Conservation (phyloP, 441 rosid species). For the Croton laevigatus region DNA sequence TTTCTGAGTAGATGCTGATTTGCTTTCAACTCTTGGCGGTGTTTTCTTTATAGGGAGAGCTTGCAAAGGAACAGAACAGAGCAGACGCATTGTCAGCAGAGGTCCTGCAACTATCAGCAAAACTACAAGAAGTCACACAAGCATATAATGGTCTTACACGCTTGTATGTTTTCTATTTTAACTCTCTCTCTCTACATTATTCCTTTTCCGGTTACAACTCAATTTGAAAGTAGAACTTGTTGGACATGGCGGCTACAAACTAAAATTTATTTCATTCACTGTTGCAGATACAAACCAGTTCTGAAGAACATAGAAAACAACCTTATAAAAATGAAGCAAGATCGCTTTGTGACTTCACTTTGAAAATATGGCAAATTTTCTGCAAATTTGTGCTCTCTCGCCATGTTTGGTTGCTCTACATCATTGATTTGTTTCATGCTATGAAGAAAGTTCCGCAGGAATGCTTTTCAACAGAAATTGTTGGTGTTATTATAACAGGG, state of each 20-base stretch:
- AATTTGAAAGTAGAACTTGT: neutral
- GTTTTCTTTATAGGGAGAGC: conserved; percentile 51
- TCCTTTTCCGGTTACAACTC: neutral
- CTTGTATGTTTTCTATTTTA: conserved; percentile 42
- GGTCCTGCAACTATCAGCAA: conserved; percentile 75
- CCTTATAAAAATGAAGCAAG: conserved; percentile 88
- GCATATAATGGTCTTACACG: conserved; percentile 76
- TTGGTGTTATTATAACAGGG: neutral
- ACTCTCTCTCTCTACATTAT: neutral
- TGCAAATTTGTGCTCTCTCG: neutral
- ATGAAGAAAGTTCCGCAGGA: neutral
- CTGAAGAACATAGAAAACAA: conserved; percentile 77
- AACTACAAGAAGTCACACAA: conserved; percentile 78
- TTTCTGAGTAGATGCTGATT: neutral
- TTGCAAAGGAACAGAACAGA: conserved; percentile 79
- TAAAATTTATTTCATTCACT: conserved; percentile 5
- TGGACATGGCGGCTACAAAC: neutral
- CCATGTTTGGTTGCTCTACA: neutral
- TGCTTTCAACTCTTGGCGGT: conserved; percentile 1
- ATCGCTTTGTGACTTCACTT: conserved; percentile 48
- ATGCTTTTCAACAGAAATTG: neutral
- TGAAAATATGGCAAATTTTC: conserved; percentile 23
- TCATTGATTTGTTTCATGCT: neutral
- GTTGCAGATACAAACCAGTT: conserved; percentile 80
- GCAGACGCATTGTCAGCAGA: conserved; percentile 83